A percentile compares a stretch with the other conserved stretches of the same genome.
Conservation (phyloP, 1,284 basidiomycete species). For the Cutaneotrichosporon sp. region DNA sequence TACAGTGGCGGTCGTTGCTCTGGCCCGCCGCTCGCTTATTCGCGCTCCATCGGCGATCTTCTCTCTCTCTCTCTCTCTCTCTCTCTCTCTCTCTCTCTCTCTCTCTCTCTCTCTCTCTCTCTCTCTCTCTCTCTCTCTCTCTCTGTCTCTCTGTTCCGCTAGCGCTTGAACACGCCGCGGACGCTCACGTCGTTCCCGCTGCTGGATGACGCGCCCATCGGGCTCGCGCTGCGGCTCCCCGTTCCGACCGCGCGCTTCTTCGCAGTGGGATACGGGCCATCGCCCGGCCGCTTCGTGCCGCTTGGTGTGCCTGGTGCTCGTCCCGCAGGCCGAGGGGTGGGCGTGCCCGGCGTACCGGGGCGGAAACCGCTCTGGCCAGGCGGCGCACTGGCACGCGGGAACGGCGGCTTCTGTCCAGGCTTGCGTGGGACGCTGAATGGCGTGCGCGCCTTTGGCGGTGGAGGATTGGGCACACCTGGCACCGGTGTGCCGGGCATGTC, state of each 20-base stretch:
- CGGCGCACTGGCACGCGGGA: constrained; percentile 24
- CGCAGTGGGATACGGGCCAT: constrained; percentile 4
- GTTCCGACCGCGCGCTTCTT: constrained; percentile 18
- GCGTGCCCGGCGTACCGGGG: constrained; percentile 21
- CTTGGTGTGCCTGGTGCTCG: constrained; percentile 12
- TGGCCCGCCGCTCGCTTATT: no score
- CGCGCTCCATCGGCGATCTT: no score
- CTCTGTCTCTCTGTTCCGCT: neutral
- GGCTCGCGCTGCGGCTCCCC: constrained; percentile 25
- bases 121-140: no score
- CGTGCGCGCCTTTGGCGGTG: constrained; percentile 8
- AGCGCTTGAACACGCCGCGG: constrained; percentile 27
- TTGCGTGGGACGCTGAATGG: constrained; percentile 14
- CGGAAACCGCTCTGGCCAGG: constrained; percentile 12
- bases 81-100: no score
- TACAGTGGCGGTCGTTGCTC: no score
- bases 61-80: neutral
- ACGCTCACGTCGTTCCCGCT: constrained; percentile 18
- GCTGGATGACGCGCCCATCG: constrained; percentile 6
- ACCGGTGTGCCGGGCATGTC: constrained; percentile 16
- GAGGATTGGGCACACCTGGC: constrained; percentile 7
- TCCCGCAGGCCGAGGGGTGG: neutral
- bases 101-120: no score
- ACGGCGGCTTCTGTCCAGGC: constrained; percentile 16
- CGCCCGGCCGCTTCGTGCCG: constrained; percentile 13